Base-by-base conservation (phyloP, 306 rosid species). In the Corylus heterophylla region DNA sequence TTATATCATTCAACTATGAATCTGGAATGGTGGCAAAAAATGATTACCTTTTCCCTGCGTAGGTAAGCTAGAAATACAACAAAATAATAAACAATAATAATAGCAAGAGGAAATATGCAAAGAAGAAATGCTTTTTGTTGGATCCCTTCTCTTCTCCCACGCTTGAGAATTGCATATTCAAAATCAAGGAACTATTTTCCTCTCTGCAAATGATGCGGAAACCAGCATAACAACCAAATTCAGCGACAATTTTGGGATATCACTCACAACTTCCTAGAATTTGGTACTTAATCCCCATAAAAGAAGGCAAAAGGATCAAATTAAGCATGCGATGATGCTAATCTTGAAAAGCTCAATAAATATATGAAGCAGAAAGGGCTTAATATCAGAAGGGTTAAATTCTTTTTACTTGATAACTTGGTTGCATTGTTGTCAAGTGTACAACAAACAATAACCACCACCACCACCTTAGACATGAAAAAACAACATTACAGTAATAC, bases 391-490 rank as follows among this genome's bases (percentile, higher is more conserved):
- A 61, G 45, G 71, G 71, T 75, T 55, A 77, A 42, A 70, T 39
- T 51, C 12, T 22, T 54, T 74, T 47, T 16, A 37, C 25, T 48
- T 13, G 42, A 66, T 42, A 12, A 16, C 47, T 22, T 52, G 68
- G 71, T 78, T 84, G 52, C 71, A 74, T 81, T 75, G 83, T 72
- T 70, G 75, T 72, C 22, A 69, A 77, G 75, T 55, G 52, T 78
- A 81, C 90, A 89, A 75, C 64, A 74, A 80, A 87, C 48, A 73
- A 52, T 74, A 74, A 69, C 62, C 78, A 78, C 52, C 76, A 69
- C 62, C 78, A 78, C 52, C 76, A 85, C 59, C 70, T 74, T 62
- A 54, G 64, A 49, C 50, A 76, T 4, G 45, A 50, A 42, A 82
- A 72, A 79, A 77, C 78, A 83, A 49, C 71, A 82, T 84, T 56